Percentiles rank a stretch among this genome's conserved stretches.
phyloP scores from a whole-genome alignment of 768 basidiomycete species.

The Boletus pseudo-olivaceus region DNA sequence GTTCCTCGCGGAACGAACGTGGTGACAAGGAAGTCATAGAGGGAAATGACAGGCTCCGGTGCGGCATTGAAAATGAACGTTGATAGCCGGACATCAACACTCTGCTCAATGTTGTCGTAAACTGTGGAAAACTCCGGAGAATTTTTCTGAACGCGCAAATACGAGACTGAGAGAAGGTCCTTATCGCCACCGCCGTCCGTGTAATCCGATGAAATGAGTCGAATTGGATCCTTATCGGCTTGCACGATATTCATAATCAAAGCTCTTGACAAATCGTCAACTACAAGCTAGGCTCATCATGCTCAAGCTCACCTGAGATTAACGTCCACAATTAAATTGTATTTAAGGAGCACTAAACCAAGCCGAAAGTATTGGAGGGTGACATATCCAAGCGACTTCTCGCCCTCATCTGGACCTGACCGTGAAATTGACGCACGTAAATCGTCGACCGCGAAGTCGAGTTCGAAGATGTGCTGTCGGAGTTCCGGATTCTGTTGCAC shows the following conservation, averaged over 20 bases:
- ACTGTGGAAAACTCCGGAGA: constrained; percentile 82
- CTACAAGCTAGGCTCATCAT: background rate
- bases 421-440: constrained; percentile 79
- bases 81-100: constrained; percentile 80
- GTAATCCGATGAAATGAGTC: constrained; percentile 62
- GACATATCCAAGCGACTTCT: constrained; percentile 76
- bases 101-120: constrained; percentile 86
- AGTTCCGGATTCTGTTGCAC: constrained; percentile 32
- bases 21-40: constrained; percentile 97
- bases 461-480: constrained; percentile 67
- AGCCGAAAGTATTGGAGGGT: constrained; percentile 76
- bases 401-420: constrained; percentile 54
- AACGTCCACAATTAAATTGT: constrained; percentile 83
- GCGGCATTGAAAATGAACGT: constrained; percentile 87
- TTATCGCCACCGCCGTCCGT: constrained; percentile 39
- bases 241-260: constrained; percentile 74
- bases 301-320: constrained; percentile 56
- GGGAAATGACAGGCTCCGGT: constrained; percentile 83
- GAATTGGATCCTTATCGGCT: constrained; percentile 47
- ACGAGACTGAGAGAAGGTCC: constrained; percentile 77
- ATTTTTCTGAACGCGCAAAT: constrained; percentile 72
- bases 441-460: constrained; percentile 83
- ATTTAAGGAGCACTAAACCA: constrained; percentile 70
- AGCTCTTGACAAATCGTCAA: constrained; percentile 44
- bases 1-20: constrained; percentile 70